These are phyloP conservation scores for Exophiala sp. DNA, from an alignment of 2,329 filamentous ascomycete genomes.

Conservation along the genomic window DNA sequence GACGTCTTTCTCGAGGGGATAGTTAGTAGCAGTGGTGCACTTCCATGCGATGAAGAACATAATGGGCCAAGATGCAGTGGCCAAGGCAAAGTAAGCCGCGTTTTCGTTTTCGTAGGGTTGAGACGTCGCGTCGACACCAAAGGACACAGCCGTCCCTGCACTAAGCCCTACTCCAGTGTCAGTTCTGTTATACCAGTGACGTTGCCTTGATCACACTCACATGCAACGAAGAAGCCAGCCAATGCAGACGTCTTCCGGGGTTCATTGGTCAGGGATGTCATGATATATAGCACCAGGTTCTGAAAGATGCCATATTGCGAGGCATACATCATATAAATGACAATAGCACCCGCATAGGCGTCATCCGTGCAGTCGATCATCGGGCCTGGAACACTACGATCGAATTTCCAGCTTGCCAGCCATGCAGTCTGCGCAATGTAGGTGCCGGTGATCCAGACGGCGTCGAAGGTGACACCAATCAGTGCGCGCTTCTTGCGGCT, in stretches of 20 bases:
- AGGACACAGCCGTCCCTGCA: constrained; percentile 5
- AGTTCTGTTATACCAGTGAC: neutral
- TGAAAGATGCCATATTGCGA: constrained; percentile 8
- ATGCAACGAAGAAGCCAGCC: constrained; percentile 1
- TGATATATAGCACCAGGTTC: constrained; percentile 1
- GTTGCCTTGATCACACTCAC: neutral
- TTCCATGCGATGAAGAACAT: constrained; percentile 2
- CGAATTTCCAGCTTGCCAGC: constrained; percentile 4
- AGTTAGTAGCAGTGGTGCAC: neutral
- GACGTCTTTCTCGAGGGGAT: neutral
- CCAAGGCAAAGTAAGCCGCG: constrained; percentile 1
- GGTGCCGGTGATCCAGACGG: constrained; percentile 8
- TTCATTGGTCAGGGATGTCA: constrained; percentile 1
- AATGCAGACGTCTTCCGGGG: neutral
- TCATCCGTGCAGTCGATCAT: neutral
- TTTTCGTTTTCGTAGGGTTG: constrained; percentile 5
- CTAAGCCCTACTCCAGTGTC: neutral
- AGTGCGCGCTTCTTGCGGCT: constrained; percentile 1
- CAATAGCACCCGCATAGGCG: constrained; percentile 3
- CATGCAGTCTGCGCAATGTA: constrained; percentile 6
- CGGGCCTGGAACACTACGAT: neutral
- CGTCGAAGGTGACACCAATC: constrained; percentile 4
- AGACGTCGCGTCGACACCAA: constrained; percentile 5
- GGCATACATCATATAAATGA: constrained; percentile 7
- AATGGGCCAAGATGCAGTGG: constrained; percentile 4